Evolutionary conservation across 176 grass and related monocot species (phyloP).

Genomic region (bread wheat (Triticum aestivum)): DNA sequence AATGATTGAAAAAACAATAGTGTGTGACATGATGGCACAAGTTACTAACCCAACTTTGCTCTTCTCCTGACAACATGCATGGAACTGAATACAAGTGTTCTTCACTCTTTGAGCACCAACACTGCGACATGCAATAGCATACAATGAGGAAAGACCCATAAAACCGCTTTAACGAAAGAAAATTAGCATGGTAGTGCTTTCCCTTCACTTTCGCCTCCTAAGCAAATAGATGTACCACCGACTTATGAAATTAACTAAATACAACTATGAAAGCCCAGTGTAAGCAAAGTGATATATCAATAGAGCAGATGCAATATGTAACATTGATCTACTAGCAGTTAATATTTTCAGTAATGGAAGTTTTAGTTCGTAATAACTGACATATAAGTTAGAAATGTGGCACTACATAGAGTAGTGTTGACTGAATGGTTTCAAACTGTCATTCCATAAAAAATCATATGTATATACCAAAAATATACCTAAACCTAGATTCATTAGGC

Average conservation of each 20-base stretch:
- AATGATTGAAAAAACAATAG: not conserved
- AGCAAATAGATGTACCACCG: not conserved
- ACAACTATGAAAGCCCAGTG: not conserved
- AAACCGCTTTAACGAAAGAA: not conserved
- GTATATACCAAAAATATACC: not conserved
- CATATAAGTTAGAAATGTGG: too few relatives aligned
- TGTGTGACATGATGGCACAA: slow-evolving; percentile 3
- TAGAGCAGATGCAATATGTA: too few relatives aligned
- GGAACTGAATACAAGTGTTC: slow-evolving; percentile 48
- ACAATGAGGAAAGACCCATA: slow-evolving; percentile 5
- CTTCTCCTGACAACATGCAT: slow-evolving; percentile 35
- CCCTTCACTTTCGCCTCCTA: not conserved
- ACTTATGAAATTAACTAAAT: not conserved
- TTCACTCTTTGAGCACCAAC: slow-evolving; percentile 66
- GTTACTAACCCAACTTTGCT: slow-evolving; percentile 56
- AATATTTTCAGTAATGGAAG: too few relatives aligned
- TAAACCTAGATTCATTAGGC: slow-evolving; percentile 8
- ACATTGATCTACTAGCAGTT: too few relatives aligned
- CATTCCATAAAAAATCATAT: not conserved
- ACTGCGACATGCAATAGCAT: slow-evolving; percentile 37
- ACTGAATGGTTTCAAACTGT: not conserved
- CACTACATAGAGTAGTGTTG: too few relatives aligned
- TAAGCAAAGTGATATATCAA: not conserved
- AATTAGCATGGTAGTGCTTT: not conserved
- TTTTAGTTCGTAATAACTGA: too few relatives aligned